Conservation (phyloP, 768 basidiomycete genomes). For the Auriscalpium vulgare region DNA sequence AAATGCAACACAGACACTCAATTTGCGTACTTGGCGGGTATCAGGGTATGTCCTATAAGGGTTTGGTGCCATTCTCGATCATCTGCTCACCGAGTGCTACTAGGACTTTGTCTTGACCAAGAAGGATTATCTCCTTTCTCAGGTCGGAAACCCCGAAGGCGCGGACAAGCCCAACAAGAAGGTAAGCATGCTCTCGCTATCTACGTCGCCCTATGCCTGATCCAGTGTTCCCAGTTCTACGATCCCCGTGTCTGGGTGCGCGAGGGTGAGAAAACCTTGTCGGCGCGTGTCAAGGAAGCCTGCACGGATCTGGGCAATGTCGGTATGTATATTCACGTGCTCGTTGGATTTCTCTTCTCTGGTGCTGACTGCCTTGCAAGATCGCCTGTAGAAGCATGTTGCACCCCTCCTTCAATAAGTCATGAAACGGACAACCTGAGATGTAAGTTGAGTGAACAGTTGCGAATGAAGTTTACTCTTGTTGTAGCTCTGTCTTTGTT, state of each 20-base stretch:
- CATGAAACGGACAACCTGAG: too few species aligned
- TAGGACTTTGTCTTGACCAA: slow-evolving; percentile 83
- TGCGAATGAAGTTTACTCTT: too few species aligned
- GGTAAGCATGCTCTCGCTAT: slow-evolving; percentile 29
- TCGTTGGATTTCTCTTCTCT: background rate
- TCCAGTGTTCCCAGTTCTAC: slow-evolving; percentile 50
- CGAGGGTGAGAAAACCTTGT: slow-evolving; percentile 93
- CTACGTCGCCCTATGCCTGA: background rate
- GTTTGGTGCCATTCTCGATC: background rate
- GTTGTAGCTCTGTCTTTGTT: too few species aligned
- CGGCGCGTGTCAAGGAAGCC: slow-evolving; percentile 85
- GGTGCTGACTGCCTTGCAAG: background rate
- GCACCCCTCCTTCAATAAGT: too few species aligned
- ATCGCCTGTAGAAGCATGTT: too few species aligned
- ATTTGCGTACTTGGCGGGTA: slow-evolving; percentile 84
- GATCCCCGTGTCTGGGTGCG: slow-evolving; percentile 98
- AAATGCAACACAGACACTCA: slow-evolving; percentile 58
- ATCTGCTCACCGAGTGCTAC: background rate
- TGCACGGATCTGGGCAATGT: slow-evolving; percentile 77
- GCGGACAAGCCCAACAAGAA: slow-evolving; percentile 99
- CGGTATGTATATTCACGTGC: slow-evolving; percentile 1
- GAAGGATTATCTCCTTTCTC: slow-evolving; percentile 79
- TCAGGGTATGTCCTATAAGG: slow-evolving; percentile 43
- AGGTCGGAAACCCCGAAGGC: slow-evolving; percentile 97
- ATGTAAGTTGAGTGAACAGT: too few species aligned